Conservation (phyloP, 2,329 filamentous ascomycete species). For the Trichoderma sp. region DNA sequence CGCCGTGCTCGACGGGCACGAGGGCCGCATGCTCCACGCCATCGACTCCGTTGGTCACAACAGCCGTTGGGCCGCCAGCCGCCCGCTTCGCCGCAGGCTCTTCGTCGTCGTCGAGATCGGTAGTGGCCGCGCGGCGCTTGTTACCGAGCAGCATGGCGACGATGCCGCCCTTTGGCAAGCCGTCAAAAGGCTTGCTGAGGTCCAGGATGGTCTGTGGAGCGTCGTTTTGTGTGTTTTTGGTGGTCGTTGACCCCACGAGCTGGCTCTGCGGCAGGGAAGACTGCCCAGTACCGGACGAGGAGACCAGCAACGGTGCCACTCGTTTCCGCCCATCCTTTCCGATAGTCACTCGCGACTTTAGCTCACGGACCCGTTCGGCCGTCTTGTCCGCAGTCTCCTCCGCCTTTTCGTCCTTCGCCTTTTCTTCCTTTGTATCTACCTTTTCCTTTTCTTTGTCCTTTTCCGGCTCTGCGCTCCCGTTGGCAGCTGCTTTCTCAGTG, state of each 20-base stretch:
- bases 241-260: slow-evolving; percentile 74
- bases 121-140: slow-evolving; percentile 77
- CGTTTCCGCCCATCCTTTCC: slow-evolving; percentile 97
- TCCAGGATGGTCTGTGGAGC: slow-evolving; percentile 82
- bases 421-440: slow-evolving; percentile 26
- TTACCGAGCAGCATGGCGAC: slow-evolving; percentile 86
- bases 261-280: slow-evolving; percentile 89
- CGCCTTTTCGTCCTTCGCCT: slow-evolving; percentile 33
- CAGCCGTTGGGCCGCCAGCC: slow-evolving; percentile 69
- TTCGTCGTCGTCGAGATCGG: slow-evolving; percentile 77
- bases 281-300: slow-evolving; percentile 81
- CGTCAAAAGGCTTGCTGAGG: slow-evolving; percentile 90
- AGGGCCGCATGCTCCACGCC: slow-evolving; percentile 76
- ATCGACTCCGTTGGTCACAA: slow-evolving; percentile 75
- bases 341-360: slow-evolving; percentile 91
- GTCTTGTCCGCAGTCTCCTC: slow-evolving; percentile 57
- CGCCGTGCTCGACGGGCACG: slow-evolving; percentile 59
- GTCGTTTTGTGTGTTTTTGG: slow-evolving; percentile 66
- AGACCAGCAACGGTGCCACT: slow-evolving; percentile 88
- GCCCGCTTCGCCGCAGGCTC: slow-evolving; percentile 55
- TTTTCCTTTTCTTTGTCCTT: slow-evolving; percentile 37
- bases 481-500: slow-evolving; percentile 43
- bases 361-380: slow-evolving; percentile 56
- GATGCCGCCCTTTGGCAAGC: slow-evolving; percentile 85
- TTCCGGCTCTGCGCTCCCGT: slow-evolving; percentile 43